Base-by-base conservation (phyloP, 2,329 filamentous ascomycete species). In the Neodidymelliopsis sp. region DNA sequence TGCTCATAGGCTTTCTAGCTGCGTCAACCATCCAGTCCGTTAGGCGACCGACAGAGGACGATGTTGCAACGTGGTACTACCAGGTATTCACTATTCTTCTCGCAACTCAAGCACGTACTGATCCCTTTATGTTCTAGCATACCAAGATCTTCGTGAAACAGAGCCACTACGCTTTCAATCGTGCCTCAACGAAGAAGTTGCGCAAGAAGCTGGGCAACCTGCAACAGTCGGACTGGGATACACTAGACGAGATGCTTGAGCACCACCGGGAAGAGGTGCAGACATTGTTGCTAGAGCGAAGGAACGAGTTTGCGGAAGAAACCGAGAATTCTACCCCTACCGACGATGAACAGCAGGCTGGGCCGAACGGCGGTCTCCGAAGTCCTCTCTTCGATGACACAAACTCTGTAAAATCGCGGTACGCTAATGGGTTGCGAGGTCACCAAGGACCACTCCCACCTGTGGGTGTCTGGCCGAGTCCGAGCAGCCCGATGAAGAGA, bases 51-150 rank as follows among this genome's bases (percentile, higher is more conserved):
- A 73, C 72, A 1, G 89, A 90, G 24, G 91, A 94, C 57, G 83
- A 85, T 20, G 88, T 95, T 49, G 80, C 83, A n/a, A 79, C 81
- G 13, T 97, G 93, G 93, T 97, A 96, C 74, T 88, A 87, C 66
- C 80, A 85, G 16, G 79, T 80, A 74, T 65, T 72, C 13, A 31
- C 10, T 16, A 13, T 24, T 15, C 6, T 11, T 6, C 10, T 13
- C 29, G 29, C 10, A 20, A 22, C 7, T 1, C 8, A 20, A 6
- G 12, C 24, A 11, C 29, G 6, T 34, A 9, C 23, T 18, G 6
- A 44, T 28, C 16, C 34, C 13, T 20, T n/a, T 10, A 9, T 4
- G 10, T 53, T 40, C 16, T 36, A 81, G 59, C 86, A 91, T 72
- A 94, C 90, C 0, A 81, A 84, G 3, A 87, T 97, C 35, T 96